Evolutionary conservation across 208 protist genomes (phyloP).

Genomic region (Borovskyia barvae): DNA sequence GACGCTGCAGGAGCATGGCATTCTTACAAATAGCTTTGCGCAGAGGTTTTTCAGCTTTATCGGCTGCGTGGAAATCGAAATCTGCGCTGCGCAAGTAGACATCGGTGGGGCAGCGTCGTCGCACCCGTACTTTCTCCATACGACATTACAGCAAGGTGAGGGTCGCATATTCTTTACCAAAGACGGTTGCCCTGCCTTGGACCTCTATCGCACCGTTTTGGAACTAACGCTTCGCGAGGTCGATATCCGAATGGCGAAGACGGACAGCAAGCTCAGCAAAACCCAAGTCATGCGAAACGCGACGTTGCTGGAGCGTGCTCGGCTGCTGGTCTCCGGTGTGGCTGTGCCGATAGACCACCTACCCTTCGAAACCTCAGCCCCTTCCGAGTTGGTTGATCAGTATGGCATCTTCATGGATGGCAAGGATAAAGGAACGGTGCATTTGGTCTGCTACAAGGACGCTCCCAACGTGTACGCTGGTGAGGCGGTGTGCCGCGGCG

Average conservation of each 20-base stretch:
- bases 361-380: slow-evolving; percentile 22
- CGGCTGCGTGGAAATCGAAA: slow-evolving; percentile 68
- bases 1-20: slow-evolving; percentile 45
- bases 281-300: slow-evolving; percentile 42
- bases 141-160: slow-evolving; percentile 66
- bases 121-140: slow-evolving; percentile 82
- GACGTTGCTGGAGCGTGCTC: slow-evolving; percentile 56
- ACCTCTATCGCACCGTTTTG: slow-evolving; percentile 71
- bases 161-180: slow-evolving; percentile 59
- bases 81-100: slow-evolving; percentile 66
- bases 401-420: slow-evolving; percentile 78
- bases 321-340: slow-evolving; percentile 48
- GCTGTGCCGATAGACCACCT: slow-evolving; percentile 19
- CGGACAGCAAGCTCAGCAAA: slow-evolving; percentile 51
- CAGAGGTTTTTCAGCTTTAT: slow-evolving; percentile 83
- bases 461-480: slow-evolving; percentile 81
- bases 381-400: slow-evolving; percentile 62
- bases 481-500: slow-evolving; percentile 45
- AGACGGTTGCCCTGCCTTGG: slow-evolving; percentile 51
- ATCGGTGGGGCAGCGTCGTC: slow-evolving; percentile 54
- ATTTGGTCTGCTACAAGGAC: slow-evolving; percentile 82
- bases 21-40: slow-evolving; percentile 33
- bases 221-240: slow-evolving; percentile 77
- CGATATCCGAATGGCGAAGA: slow-evolving; percentile 70
- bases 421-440: slow-evolving; percentile 59